These are phyloP conservation scores for Knufia petricola DNA, from an alignment of 2,329 filamentous ascomycete species.

Conservation along the genomic window DNA sequence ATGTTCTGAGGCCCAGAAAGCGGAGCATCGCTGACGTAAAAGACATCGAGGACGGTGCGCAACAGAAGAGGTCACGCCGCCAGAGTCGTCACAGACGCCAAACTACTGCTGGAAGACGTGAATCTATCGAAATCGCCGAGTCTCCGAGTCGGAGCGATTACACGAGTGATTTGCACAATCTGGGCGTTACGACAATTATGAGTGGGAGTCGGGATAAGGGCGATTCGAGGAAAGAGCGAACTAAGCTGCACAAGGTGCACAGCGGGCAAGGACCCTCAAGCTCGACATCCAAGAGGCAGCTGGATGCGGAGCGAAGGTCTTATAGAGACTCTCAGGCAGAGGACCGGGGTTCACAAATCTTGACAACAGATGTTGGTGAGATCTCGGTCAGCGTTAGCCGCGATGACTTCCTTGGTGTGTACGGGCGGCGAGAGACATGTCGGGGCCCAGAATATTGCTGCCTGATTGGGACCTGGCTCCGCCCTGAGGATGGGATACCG, in stretches of 20 bases:
- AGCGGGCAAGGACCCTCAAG: background rate
- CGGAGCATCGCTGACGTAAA: background rate
- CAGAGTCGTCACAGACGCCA: conserved; percentile 54
- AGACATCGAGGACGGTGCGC: background rate
- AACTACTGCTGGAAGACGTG: conserved; percentile 40
- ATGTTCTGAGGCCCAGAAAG: background rate
- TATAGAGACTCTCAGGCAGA: conserved; percentile 1
- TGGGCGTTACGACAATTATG: background rate
- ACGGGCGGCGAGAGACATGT: conserved; percentile 3
- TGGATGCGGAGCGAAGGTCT: no score
- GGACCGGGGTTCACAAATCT: conserved; percentile 2
- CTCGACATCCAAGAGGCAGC: background rate
- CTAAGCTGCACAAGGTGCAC: background rate
- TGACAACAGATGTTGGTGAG: background rate
- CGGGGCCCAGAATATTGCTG: conserved; percentile 3
- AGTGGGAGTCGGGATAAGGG: background rate
- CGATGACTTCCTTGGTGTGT: background rate
- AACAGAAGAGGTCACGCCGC: conserved; percentile 40
- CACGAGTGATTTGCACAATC: conserved; percentile 1
- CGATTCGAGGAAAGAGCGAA: background rate
- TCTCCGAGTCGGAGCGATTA: background rate
- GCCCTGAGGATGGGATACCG: conserved; percentile 1
- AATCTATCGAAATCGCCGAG: conserved; percentile 2
- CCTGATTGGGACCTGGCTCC: conserved; percentile 3
- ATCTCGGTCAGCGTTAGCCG: background rate